phyloP scores from a whole-genome alignment of 1,139 yeast species.

The Yamadazyma triangularis region DNA sequence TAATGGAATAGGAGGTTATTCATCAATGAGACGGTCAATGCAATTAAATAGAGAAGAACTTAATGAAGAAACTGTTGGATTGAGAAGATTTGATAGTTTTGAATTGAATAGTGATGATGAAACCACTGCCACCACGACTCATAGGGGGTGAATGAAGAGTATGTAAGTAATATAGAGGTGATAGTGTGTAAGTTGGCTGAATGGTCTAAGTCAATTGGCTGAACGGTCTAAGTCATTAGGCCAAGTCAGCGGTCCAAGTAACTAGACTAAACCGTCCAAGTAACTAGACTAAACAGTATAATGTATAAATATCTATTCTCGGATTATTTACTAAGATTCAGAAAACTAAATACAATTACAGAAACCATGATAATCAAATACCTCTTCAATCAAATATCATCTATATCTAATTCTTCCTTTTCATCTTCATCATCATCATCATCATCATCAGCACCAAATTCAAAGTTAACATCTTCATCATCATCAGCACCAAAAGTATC shows the following conservation, averaged over 20 bases:
- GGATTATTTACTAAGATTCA: no score
- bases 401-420: slow-evolving; percentile 70
- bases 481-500: slow-evolving; percentile 96
- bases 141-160: no score
- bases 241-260: no score
- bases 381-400: slow-evolving; percentile 77
- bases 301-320: no score
- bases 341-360: no score
- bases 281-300: no score
- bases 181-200: no score
- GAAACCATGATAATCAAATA: no score
- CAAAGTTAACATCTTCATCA: slow-evolving; percentile 97
- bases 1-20: slow-evolving; percentile 73
- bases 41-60: slow-evolving; percentile 56
- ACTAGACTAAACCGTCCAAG: no score
- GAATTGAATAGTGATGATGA: slow-evolving; percentile 48
- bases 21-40: slow-evolving; percentile 58
- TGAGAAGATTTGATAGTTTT: slow-evolving; percentile 61
- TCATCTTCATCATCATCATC: slow-evolving; percentile 65
- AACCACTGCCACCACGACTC: slow-evolving; percentile 1
- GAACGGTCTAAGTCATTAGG: no score
- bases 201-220: no score
- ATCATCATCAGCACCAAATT: slow-evolving; percentile 92
- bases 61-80: slow-evolving; percentile 48
- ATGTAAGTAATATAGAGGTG: no score